Base-by-base conservation (phyloP, 2,329 filamentous ascomycete species). In the Chrysosporium keratinophilum region DNA sequence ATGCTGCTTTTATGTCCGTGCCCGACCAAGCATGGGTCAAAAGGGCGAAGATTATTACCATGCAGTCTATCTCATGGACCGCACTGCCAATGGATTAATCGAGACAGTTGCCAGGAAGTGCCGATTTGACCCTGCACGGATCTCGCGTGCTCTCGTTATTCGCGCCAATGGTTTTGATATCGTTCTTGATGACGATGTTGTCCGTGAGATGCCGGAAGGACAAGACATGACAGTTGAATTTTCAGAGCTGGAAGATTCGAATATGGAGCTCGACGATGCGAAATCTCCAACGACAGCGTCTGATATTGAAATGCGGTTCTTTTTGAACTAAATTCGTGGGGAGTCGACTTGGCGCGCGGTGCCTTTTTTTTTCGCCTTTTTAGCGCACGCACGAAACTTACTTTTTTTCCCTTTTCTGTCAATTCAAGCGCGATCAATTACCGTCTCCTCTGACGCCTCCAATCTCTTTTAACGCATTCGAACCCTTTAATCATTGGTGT, bases 111-210 rank as follows among this genome's bases (percentile, higher is more conserved):
- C 87, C 2, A 71, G 77, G 53, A 97, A 97, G 70, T 93, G 87
- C 75, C 80, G 83, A 15, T 75, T 97, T 46, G 87, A 96, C 57
- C 76, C 85, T 0, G 77, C 78, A 1, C 81, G 79, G 57, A 80
- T 96, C 6, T 73, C 82, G 1, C 83, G 85, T 35, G 83, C 84
- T 1, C 75, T 95, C 3, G 87, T 82, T 54, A 75, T 89, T 51
- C 84, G 50, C 33, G 76, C 82, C 12, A 82, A 83, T 59, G 88
- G 88, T 0, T 71, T 96, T 1, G 82, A 89, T 63, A 82, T 97
- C 53, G 81, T 94, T 64, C 79, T 97, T 62, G 93, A 97, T 63
- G 89, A 97, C 64, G 89, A 96, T 58, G 84, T 94, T 46, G 81
- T 97, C 33, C 79, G 80, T 43, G 85, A 91, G 67, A 75, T 97